Percentiles rank a stretch among this genome's conserved stretches.
Conservation (phyloP, 805 yeast genomes). For the Ogataea saltuana region DNA sequence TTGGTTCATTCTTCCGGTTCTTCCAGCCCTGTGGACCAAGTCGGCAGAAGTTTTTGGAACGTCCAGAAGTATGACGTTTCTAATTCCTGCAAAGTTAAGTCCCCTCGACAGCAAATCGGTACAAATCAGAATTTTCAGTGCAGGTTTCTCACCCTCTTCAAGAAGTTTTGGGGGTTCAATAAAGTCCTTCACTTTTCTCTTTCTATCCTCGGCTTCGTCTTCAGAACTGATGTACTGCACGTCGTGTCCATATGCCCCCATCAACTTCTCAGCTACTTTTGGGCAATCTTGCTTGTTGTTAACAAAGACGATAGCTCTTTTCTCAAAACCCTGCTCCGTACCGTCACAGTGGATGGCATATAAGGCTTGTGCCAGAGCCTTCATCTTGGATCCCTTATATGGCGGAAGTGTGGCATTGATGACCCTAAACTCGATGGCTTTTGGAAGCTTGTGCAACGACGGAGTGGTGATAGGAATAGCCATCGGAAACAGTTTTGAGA, state of each 20-base stretch:
- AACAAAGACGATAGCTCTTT: slow-evolving; percentile 82
- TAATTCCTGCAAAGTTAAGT: slow-evolving; percentile 75
- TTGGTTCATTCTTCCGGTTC: slow-evolving; percentile 92
- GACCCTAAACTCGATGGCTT: slow-evolving; percentile 66
- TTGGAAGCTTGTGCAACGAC: slow-evolving; percentile 80
- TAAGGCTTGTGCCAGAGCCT: slow-evolving; percentile 85
- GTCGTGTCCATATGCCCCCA: slow-evolving; percentile 51
- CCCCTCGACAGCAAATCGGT: slow-evolving; percentile 93
- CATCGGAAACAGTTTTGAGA: slow-evolving; percentile 63
- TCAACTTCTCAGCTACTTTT: slow-evolving; percentile 56
- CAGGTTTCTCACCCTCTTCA: slow-evolving; percentile 34
- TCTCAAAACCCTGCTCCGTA: slow-evolving; percentile 71
- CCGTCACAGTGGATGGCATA: slow-evolving; percentile 85
- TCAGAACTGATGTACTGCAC: slow-evolving; percentile 69
- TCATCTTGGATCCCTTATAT: slow-evolving; percentile 77
- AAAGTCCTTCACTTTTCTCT: slow-evolving; percentile 58
- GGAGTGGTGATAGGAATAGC: slow-evolving; percentile 73
- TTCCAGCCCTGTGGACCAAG: slow-evolving; percentile 85
- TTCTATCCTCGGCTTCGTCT: slow-evolving; percentile 61
- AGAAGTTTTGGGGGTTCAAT: slow-evolving; percentile 56
- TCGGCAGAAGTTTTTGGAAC: slow-evolving; percentile 85
- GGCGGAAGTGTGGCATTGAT: slow-evolving; percentile 79
- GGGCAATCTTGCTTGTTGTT: slow-evolving; percentile 68
- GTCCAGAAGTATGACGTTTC: slow-evolving; percentile 82
- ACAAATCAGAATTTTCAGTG: slow-evolving; percentile 71